phyloP scores from a whole-genome alignment of 768 basidiomycete genomes.

The Amanita subjunquillea region DNA sequence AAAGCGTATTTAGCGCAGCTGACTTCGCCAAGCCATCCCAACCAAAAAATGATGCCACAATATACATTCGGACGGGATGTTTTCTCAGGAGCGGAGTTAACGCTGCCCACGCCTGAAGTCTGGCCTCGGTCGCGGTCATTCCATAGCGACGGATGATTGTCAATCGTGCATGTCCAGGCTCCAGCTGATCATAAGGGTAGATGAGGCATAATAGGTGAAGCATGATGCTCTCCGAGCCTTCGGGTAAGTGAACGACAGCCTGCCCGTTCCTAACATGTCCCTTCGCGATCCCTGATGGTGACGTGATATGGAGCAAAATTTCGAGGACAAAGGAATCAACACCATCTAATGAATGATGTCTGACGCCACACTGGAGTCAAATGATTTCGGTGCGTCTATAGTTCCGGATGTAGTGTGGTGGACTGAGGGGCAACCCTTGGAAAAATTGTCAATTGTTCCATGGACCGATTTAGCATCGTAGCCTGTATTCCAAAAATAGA shows the following conservation, averaged over 20 bases:
- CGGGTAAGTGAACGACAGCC: constrained; percentile 6
- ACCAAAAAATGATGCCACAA: background rate
- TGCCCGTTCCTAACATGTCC: background rate
- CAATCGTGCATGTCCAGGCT: background rate
- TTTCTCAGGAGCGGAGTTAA: background rate
- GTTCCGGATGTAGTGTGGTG: too few species aligned
- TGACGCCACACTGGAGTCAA: constrained; percentile 1
- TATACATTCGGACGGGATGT: background rate
- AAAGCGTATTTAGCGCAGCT: background rate
- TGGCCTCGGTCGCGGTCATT: background rate
- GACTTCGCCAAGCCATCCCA: background rate
- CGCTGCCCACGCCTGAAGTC: background rate
- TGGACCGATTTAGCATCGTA: background rate
- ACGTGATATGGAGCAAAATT: too few species aligned
- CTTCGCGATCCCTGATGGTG: background rate
- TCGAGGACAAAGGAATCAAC: constrained; percentile 23
- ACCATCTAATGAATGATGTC: constrained; percentile 18
- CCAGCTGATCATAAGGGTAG: background rate
- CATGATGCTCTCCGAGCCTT: constrained; percentile 1
- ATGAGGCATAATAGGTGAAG: constrained; percentile 5
- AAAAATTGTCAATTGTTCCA: background rate
- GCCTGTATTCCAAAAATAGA: background rate
- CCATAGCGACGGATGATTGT: background rate
- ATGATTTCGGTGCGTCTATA: background rate
- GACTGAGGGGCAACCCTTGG: background rate